phyloP scores from a whole-genome alignment of 164 flowering plant genomes.

The Vitis rupestris region DNA sequence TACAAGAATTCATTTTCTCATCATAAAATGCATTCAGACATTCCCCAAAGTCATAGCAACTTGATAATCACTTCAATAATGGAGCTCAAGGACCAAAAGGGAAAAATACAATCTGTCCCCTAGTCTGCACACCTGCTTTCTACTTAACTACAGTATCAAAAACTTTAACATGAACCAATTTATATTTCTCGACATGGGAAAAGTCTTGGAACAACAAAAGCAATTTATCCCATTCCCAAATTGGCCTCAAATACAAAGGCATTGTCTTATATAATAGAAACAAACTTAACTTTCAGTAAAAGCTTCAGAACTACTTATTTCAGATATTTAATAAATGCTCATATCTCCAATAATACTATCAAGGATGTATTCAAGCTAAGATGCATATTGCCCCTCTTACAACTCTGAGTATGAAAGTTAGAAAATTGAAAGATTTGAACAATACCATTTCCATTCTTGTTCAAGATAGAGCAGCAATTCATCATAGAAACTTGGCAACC shows the following conservation, averaged over 20 bases:
- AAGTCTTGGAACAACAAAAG: neutral
- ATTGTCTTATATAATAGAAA: neutral
- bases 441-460: slow-evolving; percentile 99
- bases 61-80: no score
- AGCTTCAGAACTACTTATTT: neutral
- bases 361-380: neutral
- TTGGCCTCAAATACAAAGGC: neutral
- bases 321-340: neutral
- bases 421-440: slow-evolving; percentile 1
- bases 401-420: neutral
- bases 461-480: slow-evolving; percentile 93
- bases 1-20: neutral
- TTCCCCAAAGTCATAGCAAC: no score
- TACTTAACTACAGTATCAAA: neutral
- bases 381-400: neutral
- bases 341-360: neutral
- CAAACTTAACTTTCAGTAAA: neutral
- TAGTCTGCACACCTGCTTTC: neutral
- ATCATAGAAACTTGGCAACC: slow-evolving; percentile 96
- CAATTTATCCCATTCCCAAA: neutral
- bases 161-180: neutral
- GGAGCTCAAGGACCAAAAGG: neutral
- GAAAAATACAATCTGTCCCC: neutral
- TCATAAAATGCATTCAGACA: neutral
- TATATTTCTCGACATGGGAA: neutral